Evolutionary conservation across 116 monocot genomes (phyloP).

Genomic region (Phalaenopsis hybrid): DNA sequence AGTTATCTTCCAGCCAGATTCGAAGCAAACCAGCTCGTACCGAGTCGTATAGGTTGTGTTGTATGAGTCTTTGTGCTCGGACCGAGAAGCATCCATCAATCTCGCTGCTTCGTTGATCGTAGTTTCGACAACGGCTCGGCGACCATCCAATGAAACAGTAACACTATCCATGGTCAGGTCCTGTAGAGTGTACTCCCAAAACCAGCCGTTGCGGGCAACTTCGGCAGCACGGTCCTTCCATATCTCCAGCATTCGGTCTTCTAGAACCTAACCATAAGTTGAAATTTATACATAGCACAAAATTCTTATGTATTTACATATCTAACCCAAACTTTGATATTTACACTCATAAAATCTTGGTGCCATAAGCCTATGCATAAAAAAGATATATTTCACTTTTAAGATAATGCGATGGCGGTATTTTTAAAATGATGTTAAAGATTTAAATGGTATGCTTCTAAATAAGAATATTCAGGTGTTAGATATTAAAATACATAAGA

Average conservation of each 20-base stretch:
- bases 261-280: slow-evolving; percentile 42
- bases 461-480: too few relatives aligned
- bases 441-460: too few relatives aligned
- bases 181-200: slow-evolving; percentile 73
- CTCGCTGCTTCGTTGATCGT: slow-evolving; percentile 71
- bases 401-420: too few relatives aligned
- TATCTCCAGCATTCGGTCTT: slow-evolving; percentile 73
- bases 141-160: slow-evolving; percentile 71
- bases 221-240: slow-evolving; percentile 77
- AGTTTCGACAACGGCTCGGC: slow-evolving; percentile 64
- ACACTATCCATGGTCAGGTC: slow-evolving; percentile 68
- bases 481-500: too few relatives aligned
- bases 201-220: slow-evolving; percentile 68
- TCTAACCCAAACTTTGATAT: too few relatives aligned
- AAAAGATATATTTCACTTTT: too few relatives aligned
- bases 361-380: too few relatives aligned
- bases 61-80: slow-evolving; percentile 54
- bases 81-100: slow-evolving; percentile 34
- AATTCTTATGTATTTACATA: too few relatives aligned
- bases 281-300: background rate
- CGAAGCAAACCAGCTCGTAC: slow-evolving; percentile 53
- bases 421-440: too few relatives aligned
- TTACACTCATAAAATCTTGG: too few relatives aligned
- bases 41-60: slow-evolving; percentile 52
- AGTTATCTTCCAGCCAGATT: slow-evolving; percentile 73